Evolutionary conservation across 108 stramenopile genomes (phyloP), one percentile per base, ranked within the genome.

Genomic region (Schizochytrium sp.): DNA sequence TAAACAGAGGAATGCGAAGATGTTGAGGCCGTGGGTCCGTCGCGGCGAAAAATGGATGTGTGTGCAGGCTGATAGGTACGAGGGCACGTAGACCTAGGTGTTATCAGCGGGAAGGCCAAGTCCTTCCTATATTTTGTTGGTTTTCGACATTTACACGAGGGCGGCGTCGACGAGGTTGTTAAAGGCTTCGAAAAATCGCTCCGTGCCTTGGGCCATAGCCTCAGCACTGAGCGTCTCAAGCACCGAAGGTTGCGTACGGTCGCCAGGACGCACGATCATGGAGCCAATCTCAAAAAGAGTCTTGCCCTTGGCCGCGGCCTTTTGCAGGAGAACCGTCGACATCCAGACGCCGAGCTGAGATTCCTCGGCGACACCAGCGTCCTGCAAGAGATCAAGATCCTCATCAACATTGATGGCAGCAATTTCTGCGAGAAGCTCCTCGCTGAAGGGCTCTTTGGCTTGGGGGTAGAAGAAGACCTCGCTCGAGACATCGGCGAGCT

Each of bases 281-380:
- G 76, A 83, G 10, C 48, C 76, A 23, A 83, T 83, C 23, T 83
- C 48, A 45, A 21, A 83, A 1, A 83, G 76, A 23, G 76, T 83
- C 48, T 53, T 47, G 19, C 76, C 76, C 45, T 53, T 47, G 48
- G 45, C 51, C 6, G 76, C 76, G 19, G 48, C 76, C 76, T 53
- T 83, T 53, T 83, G 19, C 19, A 83, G 76, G 48, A 83, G 76
- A 12, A 53, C 51, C 1, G 76, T 83, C 18, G 48, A 53, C 76
- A 83, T 83, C 76, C 76, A 83, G 76, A 53, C 51, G 48, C 48
- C n/a, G 51, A 83, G 45, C 76, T 83, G 76, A 12, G 76, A 43
- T 12, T 53, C 76, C 76, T 83, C 76, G 4, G 44, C 76, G 16
- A 83, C 48, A 18, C 76, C 76, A 4, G 51, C 51, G 12, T 47